Evolutionary conservation across 768 basidiomycete genomes (phyloP).

Genomic region (Inosperma sp.): DNA sequence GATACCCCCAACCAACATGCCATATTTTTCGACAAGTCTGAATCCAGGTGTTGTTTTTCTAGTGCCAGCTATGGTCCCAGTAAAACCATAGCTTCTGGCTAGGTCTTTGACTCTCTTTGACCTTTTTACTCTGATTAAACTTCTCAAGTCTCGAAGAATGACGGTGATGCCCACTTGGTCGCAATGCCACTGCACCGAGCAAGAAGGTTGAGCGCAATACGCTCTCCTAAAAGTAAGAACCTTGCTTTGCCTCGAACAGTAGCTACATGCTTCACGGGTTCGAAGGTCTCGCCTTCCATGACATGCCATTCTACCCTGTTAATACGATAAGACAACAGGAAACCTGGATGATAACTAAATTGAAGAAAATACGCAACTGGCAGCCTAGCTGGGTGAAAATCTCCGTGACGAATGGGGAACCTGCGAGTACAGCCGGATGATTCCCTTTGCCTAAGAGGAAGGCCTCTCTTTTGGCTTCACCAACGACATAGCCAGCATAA

Average conservation of each 20-base stretch:
- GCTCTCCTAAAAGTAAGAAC: slow-evolving; percentile 84
- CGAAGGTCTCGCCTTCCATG: slow-evolving; percentile 75
- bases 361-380: slow-evolving; percentile 44
- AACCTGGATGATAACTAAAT: background rate
- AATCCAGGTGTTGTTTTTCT: slow-evolving; percentile 98
- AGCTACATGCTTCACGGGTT: slow-evolving; percentile 81
- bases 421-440: slow-evolving; percentile 75
- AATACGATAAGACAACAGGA: slow-evolving; percentile 11
- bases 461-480: slow-evolving; percentile 81
- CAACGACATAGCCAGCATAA: slow-evolving; percentile 94
- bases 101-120: slow-evolving; percentile 79
- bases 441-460: slow-evolving; percentile 89
- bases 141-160: background rate
- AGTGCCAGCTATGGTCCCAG: slow-evolving; percentile 89
- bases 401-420: slow-evolving; percentile 93
- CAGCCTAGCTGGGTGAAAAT: slow-evolving; percentile 87
- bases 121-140: slow-evolving; percentile 36
- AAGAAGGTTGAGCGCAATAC: slow-evolving; percentile 88
- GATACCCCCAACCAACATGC: slow-evolving; percentile 95
- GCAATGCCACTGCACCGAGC: slow-evolving; percentile 97
- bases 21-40: slow-evolving; percentile 96
- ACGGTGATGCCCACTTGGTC: slow-evolving; percentile 60
- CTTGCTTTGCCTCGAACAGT: slow-evolving; percentile 89
- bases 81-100: slow-evolving; percentile 72
- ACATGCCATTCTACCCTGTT: slow-evolving; percentile 91